A percentile compares a stretch with the other conserved stretches of the same genome.
Conservation (phyloP, 352 stramenopile species). For the Globisporangium abappressorium region DNA sequence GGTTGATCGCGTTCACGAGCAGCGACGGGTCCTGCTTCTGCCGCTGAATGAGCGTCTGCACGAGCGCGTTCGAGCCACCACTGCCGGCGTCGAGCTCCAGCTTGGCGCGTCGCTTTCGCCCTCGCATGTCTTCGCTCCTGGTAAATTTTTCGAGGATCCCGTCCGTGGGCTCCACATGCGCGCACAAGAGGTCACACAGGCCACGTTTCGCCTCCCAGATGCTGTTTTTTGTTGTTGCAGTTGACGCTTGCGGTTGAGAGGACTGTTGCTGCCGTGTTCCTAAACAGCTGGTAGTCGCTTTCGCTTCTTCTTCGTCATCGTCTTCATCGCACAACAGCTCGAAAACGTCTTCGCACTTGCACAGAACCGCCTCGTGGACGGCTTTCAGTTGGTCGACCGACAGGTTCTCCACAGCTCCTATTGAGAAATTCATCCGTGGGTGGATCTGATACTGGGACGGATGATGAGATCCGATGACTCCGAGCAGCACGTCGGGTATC, state of each 20-base stretch:
- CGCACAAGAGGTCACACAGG: constrained; percentile 43
- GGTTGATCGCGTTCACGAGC: constrained; percentile 58
- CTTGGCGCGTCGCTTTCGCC: constrained; percentile 25
- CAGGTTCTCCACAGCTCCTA: not conserved
- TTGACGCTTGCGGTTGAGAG: not conserved
- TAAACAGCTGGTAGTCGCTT: not conserved
- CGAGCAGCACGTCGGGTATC: constrained; percentile 49
- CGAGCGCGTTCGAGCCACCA: constrained; percentile 23
- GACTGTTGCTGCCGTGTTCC: not conserved
- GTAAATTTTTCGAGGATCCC: constrained; percentile 48
- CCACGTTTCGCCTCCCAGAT: constrained; percentile 23
- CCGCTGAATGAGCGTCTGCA: constrained; percentile 48
- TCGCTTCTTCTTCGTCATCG: constrained; percentile 16
- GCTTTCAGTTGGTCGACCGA: constrained; percentile 19
- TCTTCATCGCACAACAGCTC: constrained; percentile 54
- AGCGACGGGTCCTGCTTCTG: constrained; percentile 54
- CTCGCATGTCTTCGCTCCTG: constrained; percentile 30
- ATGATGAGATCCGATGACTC: constrained; percentile 22
- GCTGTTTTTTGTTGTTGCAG: not conserved
- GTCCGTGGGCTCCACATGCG: constrained; percentile 38
- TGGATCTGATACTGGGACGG: constrained; percentile 17
- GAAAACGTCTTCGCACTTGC: constrained; percentile 55
- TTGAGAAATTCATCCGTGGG: constrained; percentile 2
- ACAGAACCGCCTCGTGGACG: constrained; percentile 29
- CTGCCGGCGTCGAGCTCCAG: constrained; percentile 23